Conservation (phyloP, 768 basidiomycete species). For the Termitomyces sp. region DNA sequence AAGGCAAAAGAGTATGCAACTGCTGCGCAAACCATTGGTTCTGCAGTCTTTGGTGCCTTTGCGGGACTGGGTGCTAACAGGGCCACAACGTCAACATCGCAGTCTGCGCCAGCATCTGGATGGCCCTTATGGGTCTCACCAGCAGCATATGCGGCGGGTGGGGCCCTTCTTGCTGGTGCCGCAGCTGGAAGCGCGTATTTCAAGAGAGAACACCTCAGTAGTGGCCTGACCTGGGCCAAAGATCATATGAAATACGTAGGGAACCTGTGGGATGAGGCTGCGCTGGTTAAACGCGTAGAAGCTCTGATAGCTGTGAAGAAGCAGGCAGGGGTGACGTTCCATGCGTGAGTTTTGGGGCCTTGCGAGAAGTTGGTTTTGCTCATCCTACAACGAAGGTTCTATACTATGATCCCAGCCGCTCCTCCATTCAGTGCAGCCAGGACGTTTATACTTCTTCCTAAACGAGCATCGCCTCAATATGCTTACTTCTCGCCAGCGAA, state of each 20-base stretch:
- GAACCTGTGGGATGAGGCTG: constrained; percentile 75
- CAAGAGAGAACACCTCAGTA: constrained; percentile 67
- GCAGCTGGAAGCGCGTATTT: constrained; percentile 84
- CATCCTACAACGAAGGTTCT: constrained; percentile 50
- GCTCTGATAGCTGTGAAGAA: constrained; percentile 55
- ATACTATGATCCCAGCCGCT: constrained; percentile 68
- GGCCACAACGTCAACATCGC: constrained; percentile 23
- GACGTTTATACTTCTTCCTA: constrained; percentile 78
- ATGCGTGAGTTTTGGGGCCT: constrained; percentile 46
- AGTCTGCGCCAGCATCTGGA: constrained; percentile 18
- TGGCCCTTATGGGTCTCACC: constrained; percentile 65
- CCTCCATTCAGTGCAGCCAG: constrained; percentile 52
- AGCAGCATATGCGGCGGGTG: constrained; percentile 64
- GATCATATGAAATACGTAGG: constrained; percentile 91
- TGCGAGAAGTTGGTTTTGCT: neutral
- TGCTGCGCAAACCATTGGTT: constrained; percentile 57
- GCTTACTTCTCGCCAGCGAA: constrained; percentile 55
- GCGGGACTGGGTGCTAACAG: constrained; percentile 43
- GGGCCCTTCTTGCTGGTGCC: constrained; percentile 73
- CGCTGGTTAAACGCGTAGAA: constrained; percentile 56
- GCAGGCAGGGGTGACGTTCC: constrained; percentile 61
- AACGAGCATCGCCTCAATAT: constrained; percentile 37
- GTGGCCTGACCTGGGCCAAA: constrained; percentile 67
- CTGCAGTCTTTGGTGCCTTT: constrained; percentile 55
- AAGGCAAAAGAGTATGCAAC: constrained; percentile 69